Evolutionary conservation across 495 filamentous ascomycete species (phyloP).

Genomic region (Achaetomiella virescens): DNA sequence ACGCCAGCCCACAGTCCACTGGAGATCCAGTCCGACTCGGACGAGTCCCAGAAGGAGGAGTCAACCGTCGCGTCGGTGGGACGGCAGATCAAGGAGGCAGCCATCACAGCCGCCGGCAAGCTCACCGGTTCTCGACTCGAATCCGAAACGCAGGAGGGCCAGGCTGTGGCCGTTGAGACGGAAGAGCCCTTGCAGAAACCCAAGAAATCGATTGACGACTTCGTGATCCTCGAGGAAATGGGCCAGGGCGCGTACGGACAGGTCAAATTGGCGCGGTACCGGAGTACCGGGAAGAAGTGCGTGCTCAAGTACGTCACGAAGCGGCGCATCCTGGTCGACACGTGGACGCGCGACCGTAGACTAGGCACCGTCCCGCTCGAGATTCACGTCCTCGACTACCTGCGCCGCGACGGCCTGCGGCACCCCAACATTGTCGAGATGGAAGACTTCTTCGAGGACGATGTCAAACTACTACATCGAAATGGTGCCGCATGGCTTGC

Average conservation of each 20-base stretch:
- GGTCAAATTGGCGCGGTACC: conserved; percentile 91
- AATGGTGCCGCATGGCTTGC: conserved; percentile 92
- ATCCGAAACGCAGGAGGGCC: conserved; percentile 17
- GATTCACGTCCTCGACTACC: conserved; percentile 94
- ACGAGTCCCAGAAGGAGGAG: conserved; percentile 29
- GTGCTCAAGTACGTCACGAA: conserved; percentile 99
- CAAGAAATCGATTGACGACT: conserved; percentile 85
- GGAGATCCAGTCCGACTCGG: conserved; percentile 48
- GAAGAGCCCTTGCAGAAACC: conserved; percentile 51
- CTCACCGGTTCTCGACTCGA: conserved; percentile 33
- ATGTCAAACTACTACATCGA: conserved; percentile 98
- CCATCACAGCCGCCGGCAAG: conserved; percentile 43
- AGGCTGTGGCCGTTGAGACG: conserved; percentile 23
- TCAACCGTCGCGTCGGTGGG: conserved; percentile 57
- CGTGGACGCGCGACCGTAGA: conserved; percentile 90
- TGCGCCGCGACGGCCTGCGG: conserved; percentile 75
- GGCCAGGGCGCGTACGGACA: conserved; percentile 96
- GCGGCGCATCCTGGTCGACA: conserved; percentile 92
- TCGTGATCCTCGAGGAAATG: conserved; percentile 94
- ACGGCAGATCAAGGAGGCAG: conserved; percentile 68
- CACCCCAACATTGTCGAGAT: conserved; percentile 99
- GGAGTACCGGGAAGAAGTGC: conserved; percentile 72
- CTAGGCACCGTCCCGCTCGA: conserved; percentile 96
- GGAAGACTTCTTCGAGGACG: conserved; percentile 97
- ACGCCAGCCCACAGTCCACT: conserved; percentile 45